phyloP scores from a whole-genome alignment of 1,139 yeast species.

The Kurtzmaniella quercitrusa region DNA sequence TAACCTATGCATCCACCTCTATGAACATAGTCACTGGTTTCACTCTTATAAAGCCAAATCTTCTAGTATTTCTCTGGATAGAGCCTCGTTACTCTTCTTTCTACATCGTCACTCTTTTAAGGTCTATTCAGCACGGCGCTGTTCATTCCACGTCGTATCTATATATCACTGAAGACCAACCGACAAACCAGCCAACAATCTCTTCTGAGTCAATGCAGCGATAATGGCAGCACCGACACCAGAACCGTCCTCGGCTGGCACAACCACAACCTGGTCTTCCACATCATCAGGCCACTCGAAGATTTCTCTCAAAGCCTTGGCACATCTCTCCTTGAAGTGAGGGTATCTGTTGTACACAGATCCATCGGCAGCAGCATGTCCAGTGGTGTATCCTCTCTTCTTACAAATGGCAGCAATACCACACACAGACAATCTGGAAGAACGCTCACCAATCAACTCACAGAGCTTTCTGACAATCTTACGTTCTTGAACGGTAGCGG shows the following conservation, averaged over 20 bases:
- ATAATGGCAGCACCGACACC: slow-evolving; percentile 98
- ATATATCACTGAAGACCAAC: slow-evolving; percentile 50
- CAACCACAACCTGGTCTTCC: slow-evolving; percentile 63
- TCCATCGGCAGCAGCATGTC: slow-evolving; percentile 96
- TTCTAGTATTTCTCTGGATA: no score
- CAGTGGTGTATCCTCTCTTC: slow-evolving; percentile 73
- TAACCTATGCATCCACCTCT: no score
- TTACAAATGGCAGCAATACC: slow-evolving; percentile 94
- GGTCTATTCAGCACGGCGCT: no score
- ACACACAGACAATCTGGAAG: slow-evolving; percentile 89
- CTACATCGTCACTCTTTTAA: no score
- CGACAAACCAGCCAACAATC: slow-evolving; percentile 66
- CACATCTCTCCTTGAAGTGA: slow-evolving; percentile 84
- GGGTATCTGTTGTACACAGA: slow-evolving; percentile 94
- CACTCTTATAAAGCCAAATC: no score
- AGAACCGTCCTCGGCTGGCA: slow-evolving; percentile 95
- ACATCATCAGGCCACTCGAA: slow-evolving; percentile 68
- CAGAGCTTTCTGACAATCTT: slow-evolving; percentile 78
- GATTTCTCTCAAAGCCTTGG: slow-evolving; percentile 82
- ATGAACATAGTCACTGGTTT: no score
- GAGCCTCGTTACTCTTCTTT: no score
- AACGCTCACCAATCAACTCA: slow-evolving; percentile 85
- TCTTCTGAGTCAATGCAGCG: slow-evolving; percentile 85
- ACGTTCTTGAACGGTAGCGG: slow-evolving; percentile 75
- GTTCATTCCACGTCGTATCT: background rate